Evolutionary conservation across 1,139 yeast species (phyloP), one percentile per base, ranked within the genome.

Genomic region (Hyphopichia pseudoburtonii): DNA sequence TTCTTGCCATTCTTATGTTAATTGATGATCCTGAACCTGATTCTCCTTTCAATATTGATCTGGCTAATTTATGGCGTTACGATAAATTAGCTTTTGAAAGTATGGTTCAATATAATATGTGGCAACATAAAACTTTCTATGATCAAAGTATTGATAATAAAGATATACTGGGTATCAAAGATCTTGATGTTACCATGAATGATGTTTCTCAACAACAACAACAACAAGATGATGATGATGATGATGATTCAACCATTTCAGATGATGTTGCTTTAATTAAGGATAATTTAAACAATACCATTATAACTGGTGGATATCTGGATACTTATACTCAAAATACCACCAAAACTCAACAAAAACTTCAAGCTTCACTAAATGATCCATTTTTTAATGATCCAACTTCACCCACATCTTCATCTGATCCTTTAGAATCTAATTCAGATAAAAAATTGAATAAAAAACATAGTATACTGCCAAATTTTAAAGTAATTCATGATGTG

Each of bases 11-110:
- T 1, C 64, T 83, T 38, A 73, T 81, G 54, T 70, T 89, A 44
- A 61, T 89, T 17, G 79, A 76, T 39, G 80, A 80, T 39, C 96
- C 96, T 0, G 96, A 85, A 54, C 92, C 95, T 0, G 85, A 85
- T 48, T 81, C 90, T 27, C 97, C 97, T 1, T 64, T 89, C 34
- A 87, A 89, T 53, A 73, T 89, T 19, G 97, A 89, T 56, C 78
- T 87, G 56, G 94, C 96, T n/a, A 86, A 84, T 51, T 59, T 89
- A 35, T 73, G 74, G 41, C 72, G 90, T 41, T 57, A 66, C 35
- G 82, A 79, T 24, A 58, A 56, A 34, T 42, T 50, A 8, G 77
- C 95, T 0, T 85, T 83, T 50, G 72, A 77, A 39, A 80, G 81
- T 28, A 60, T 86, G 48, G 78, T 84, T 3, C 76, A 74, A 33